Base-by-base conservation (phyloP, 768 basidiomycete genomes). In the Gautieria morchelliformis region DNA sequence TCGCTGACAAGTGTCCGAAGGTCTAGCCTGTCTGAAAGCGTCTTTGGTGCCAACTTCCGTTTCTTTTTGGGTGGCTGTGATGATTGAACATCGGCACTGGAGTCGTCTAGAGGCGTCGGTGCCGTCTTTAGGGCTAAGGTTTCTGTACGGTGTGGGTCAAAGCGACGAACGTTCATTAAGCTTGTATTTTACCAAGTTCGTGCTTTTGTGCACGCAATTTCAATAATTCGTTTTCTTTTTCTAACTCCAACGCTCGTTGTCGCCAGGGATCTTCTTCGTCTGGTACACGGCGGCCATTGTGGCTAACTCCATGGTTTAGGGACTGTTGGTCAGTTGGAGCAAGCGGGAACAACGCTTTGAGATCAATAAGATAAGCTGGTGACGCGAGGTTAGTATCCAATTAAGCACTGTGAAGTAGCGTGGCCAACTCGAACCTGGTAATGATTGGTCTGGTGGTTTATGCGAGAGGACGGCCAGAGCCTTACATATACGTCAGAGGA, bases 351-450 rank as follows among this genome's bases (percentile, higher is more conserved):
- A n/a, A 14, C 37, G 46, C 46, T 39, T 47, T 48, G 15, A 57
- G 48, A 57, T 57, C 56, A n/a, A 57, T 46, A 11, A 57, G 45
- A 50, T 49, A 57, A 35, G 56, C 56, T 57, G 47, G 8, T 27
- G 20, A 40, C 17, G 6, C 6, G 35, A 37, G 44, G 10, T 32
- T 27, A 33, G 24, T 48, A 32, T 50, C 11, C 10, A 27, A 35
- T 15, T 49, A 20, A 32, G 7, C 24, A 24, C 17, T 9, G 20
- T 19, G 37, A 32, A 12, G 35, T 14, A 19, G 20, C 17, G 33
- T 15, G 20, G 35, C 10, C 19, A 49, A 41, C n/a, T 27, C 56
- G 20, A 57, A 57, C 56, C 49, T 37, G 56, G 20, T 11, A 57
- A 33, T 8, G 56, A 57, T 24, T 49, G 56, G 1, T 57, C 46